Percentiles rank a stretch among this genome's conserved stretches.
phyloP scores from a whole-genome alignment of 73 alveolate species.

The Blepharisma stoltei region DNA sequence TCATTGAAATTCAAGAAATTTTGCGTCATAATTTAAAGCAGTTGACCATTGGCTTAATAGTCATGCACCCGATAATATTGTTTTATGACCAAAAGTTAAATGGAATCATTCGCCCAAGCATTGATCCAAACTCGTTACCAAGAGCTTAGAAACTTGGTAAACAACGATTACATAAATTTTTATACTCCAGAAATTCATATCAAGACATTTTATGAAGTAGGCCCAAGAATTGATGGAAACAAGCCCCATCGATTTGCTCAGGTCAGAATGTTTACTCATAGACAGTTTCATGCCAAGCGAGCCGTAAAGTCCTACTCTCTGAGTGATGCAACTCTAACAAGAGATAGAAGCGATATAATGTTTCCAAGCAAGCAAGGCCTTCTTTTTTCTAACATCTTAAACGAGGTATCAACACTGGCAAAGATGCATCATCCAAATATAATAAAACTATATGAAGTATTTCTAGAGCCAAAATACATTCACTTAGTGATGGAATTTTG shows the following conservation, averaged over 20 bases:
- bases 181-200: no score
- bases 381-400: background rate
- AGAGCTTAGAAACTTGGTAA: no score
- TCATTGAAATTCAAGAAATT: no score
- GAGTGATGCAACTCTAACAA: background rate
- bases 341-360: background rate
- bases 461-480: background rate
- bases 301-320: background rate
- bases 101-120: no score
- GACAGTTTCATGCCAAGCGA: background rate
- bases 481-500: conserved; percentile 1
- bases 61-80: no score
- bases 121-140: no score
- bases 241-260: background rate
- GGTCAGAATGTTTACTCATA: background rate
- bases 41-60: no score
- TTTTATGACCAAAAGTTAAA: no score
- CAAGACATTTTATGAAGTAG: no score
- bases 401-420: background rate
- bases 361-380: background rate
- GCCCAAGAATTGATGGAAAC: no score
- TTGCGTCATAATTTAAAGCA: no score
- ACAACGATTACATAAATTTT: no score
- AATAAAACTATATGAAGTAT: background rate
- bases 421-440: background rate